These are phyloP conservation scores for Chlorophyllum brunneum DNA, from an alignment of 768 basidiomycete species.

Conservation along the genomic window DNA sequence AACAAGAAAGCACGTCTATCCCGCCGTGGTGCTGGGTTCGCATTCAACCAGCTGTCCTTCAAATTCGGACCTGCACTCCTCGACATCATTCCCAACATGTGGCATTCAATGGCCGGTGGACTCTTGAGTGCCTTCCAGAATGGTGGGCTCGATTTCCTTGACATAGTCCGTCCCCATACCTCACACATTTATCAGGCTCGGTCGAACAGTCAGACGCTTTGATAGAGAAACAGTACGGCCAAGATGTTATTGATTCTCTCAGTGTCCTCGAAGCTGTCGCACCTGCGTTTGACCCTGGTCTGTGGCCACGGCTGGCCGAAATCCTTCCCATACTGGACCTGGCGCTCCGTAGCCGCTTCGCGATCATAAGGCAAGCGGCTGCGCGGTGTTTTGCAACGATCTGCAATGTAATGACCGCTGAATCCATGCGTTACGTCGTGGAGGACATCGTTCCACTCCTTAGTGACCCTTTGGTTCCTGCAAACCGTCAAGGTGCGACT, in stretches of 20 bases:
- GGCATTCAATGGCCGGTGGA: constrained; percentile 87
- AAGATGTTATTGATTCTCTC: constrained; percentile 89
- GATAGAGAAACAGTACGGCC: constrained; percentile 73
- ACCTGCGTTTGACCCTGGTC: constrained; percentile 64
- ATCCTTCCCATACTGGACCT: constrained; percentile 75
- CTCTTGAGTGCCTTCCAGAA: constrained; percentile 61
- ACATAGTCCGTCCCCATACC: background rate
- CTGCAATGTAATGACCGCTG: constrained; percentile 79
- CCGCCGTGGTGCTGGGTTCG: constrained; percentile 80
- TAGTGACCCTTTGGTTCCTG: constrained; percentile 67
- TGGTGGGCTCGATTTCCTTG: constrained; percentile 40
- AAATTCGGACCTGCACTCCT: constrained; percentile 74
- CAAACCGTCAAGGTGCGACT: constrained; percentile 84
- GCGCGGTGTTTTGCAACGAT: constrained; percentile 85
- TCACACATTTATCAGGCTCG: constrained; percentile 35
- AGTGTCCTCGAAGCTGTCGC: constrained; percentile 84
- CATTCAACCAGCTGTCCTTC: constrained; percentile 73
- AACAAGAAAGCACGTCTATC: constrained; percentile 63
- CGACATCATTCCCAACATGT: constrained; percentile 86
- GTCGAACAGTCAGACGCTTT: constrained; percentile 55
- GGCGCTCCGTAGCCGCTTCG: constrained; percentile 81
- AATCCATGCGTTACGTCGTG: constrained; percentile 89
- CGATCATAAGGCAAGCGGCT: constrained; percentile 86
- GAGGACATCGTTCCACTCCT: constrained; percentile 79
- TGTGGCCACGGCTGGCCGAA: constrained; percentile 65